Evolutionary conservation across 2,329 filamentous ascomycete species (phyloP).

Genomic region (Albophoma yamanashiensis): DNA sequence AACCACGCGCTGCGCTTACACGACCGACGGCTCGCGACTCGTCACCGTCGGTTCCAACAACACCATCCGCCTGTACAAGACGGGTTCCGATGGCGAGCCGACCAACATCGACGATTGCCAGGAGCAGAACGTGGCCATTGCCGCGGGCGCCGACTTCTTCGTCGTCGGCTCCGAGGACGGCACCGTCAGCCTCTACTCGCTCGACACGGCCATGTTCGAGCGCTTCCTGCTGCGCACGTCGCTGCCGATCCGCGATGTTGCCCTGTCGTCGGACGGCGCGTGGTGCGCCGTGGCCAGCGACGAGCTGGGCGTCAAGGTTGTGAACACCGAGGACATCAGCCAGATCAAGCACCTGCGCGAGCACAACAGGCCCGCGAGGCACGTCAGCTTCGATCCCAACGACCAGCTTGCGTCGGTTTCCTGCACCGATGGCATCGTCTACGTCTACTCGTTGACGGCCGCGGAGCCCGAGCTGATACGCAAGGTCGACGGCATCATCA

Average conservation of each 20-base stretch:
- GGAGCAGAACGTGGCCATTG: conserved; percentile 74
- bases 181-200: conserved; percentile 88
- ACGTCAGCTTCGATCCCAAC: conserved; percentile 77
- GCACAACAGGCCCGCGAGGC: conserved; percentile 79
- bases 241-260: conserved; percentile 78
- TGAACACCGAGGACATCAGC: conserved; percentile 69
- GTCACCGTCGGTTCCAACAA: conserved; percentile 92
- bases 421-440: conserved; percentile 80
- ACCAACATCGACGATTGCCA: conserved; percentile 84
- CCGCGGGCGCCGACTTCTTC: conserved; percentile 69
- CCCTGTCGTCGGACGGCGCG: conserved; percentile 67
- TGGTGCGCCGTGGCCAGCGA: conserved; percentile 98
- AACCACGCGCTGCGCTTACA: conserved; percentile 79
- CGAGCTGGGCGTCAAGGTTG: conserved; percentile 82
- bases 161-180: conserved; percentile 89
- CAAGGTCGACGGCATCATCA: conserved; percentile 80
- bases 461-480: conserved; percentile 73
- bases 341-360: conserved; percentile 71
- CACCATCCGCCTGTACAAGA: conserved; percentile 84
- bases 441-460: conserved; percentile 73
- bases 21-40: conserved; percentile 74
- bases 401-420: conserved; percentile 70
- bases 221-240: conserved; percentile 73
- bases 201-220: conserved; percentile 64
- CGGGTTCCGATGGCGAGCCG: conserved; percentile 85